Conservation (phyloP, 768 basidiomycete genomes). For the Pleurotus ostreatus region DNA sequence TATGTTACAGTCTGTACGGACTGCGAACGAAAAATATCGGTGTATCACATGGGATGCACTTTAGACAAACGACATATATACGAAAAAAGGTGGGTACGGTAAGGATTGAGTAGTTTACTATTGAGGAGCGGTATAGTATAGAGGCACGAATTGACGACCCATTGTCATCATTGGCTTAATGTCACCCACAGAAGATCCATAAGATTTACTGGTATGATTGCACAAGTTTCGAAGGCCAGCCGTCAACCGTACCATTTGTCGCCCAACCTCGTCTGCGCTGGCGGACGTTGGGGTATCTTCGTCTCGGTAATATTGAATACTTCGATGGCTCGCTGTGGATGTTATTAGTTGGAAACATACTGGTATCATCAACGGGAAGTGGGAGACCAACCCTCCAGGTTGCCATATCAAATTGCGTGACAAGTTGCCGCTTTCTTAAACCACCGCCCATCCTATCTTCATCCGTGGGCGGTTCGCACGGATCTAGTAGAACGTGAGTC, state of each 20-base stretch:
- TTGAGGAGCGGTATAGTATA: not conserved
- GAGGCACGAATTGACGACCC: not conserved
- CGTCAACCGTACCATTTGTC: constrained; percentile 69
- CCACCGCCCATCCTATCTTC: constrained; percentile 57
- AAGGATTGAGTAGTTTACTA: not conserved
- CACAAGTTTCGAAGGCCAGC: not conserved
- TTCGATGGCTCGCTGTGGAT: constrained; percentile 74
- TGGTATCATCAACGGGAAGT: not conserved
- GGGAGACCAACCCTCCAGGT: constrained; percentile 73
- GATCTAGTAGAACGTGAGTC: constrained; percentile 35
- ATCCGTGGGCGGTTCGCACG: constrained; percentile 59
- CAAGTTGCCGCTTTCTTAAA: constrained; percentile 75
- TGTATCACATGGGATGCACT: too few species aligned
- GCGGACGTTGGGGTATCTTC: constrained; percentile 70
- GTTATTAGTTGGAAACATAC: not conserved
- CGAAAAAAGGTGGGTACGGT: not conserved
- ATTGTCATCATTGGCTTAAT: too few species aligned
- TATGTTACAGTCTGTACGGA: too few species aligned
- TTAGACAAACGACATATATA: not conserved
- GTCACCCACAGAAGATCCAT: not conserved
- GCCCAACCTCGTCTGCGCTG: constrained; percentile 51
- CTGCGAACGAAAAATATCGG: too few species aligned
- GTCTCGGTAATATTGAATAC: constrained; percentile 77
- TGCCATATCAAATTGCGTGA: constrained; percentile 88
- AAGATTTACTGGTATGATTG: not conserved